phyloP scores from a whole-genome alignment of 2,329 filamentous ascomycete genomes.

The Ophiostoma perfectum region DNA sequence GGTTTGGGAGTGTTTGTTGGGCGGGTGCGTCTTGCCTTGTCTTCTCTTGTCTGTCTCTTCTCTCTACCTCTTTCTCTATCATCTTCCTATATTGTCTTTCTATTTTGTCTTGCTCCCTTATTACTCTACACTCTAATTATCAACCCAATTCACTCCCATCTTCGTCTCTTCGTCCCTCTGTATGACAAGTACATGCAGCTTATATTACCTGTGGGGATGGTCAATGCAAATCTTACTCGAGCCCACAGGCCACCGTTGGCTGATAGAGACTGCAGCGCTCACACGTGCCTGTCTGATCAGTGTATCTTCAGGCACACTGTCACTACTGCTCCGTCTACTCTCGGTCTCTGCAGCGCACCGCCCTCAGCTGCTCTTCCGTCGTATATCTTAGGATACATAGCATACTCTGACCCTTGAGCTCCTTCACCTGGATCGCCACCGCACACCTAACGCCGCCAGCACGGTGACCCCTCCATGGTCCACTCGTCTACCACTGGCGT shows the following conservation, averaged over 20 bases:
- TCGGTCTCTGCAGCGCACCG: background rate
- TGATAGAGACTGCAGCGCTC: background rate
- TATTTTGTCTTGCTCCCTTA: too few species aligned
- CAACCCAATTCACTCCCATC: background rate
- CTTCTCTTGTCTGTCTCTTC: background rate
- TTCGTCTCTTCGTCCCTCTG: background rate
- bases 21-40: background rate
- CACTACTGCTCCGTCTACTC: too few species aligned
- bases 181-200: constrained; percentile 13
- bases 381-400: background rate
- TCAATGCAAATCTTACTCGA: constrained; percentile 13
- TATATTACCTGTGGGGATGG: constrained; percentile 9
- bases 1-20: too few species aligned
- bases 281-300: background rate
- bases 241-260: background rate
- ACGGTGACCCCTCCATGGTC: constrained; percentile 5
- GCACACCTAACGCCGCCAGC: background rate
- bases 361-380: background rate
- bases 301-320: too few species aligned
- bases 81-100: too few species aligned
- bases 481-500: background rate
- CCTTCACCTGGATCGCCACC: background rate
- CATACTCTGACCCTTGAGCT: background rate
- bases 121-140: too few species aligned
- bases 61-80: too few species aligned